A percentile compares a stretch with the other conserved stretches of the same genome.
phyloP scores from a whole-genome alignment of 2,329 filamentous ascomycete species.

The Paecilomyces sp. region DNA sequence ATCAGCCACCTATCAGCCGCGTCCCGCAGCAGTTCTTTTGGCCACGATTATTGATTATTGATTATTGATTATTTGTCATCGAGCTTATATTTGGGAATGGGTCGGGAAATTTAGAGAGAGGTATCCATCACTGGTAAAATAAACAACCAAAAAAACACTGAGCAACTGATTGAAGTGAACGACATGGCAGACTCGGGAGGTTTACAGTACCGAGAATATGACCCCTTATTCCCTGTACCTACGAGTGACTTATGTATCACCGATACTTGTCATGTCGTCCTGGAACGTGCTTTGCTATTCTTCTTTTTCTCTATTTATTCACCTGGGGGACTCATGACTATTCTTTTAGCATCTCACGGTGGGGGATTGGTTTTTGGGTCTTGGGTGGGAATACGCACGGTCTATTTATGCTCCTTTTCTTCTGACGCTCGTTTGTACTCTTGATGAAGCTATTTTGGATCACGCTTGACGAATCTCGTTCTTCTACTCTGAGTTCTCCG shows the following conservation, averaged over 20 bases:
- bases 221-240: background rate
- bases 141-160: constrained; percentile 1
- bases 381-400: constrained; percentile 2
- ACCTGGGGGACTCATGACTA: background rate
- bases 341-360: background rate
- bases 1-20: background rate
- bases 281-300: background rate
- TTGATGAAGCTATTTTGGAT: background rate
- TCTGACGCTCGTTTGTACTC: background rate
- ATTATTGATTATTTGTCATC: constrained; percentile 11
- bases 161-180: background rate
- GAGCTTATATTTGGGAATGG: constrained; percentile 15
- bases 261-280: background rate
- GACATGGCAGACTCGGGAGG: background rate
- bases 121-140: constrained; percentile 30
- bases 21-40: background rate
- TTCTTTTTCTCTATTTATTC: background rate
- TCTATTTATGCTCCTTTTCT: background rate
- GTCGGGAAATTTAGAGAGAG: constrained; percentile 23
- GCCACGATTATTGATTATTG: constrained; percentile 5
- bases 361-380: background rate
- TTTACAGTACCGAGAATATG: background rate
- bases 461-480: background rate
- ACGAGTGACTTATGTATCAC: background rate
- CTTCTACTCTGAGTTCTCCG: background rate